phyloP scores from a whole-genome alignment of 495 filamentous ascomycete genomes.

The Annulohypoxylon nitens region DNA sequence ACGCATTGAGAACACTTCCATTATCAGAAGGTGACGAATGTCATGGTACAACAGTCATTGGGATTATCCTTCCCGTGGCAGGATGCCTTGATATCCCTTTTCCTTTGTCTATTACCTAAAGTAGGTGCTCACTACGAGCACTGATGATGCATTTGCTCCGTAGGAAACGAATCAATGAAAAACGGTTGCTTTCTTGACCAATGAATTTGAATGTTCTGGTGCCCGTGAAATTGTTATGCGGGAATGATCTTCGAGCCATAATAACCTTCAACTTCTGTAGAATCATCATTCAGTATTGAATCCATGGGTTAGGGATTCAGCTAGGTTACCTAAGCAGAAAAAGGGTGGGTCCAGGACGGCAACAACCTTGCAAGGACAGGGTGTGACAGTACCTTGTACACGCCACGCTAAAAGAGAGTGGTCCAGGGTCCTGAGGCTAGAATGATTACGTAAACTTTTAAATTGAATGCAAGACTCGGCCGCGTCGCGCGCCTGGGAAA shows the following conservation, averaged over 20 bases:
- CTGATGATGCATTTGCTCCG: slow-evolving; percentile 28
- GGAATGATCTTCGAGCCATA: background rate
- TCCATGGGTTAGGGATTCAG: background rate
- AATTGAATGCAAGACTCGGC: slow-evolving; percentile 43
- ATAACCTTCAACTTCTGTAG: too few relatives aligned
- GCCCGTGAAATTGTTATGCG: background rate
- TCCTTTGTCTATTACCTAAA: slow-evolving; percentile 34
- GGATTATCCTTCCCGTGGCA: slow-evolving; percentile 3
- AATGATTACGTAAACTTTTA: slow-evolving; percentile 42
- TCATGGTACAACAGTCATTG: slow-evolving; percentile 6
- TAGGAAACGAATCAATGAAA: slow-evolving; percentile 36
- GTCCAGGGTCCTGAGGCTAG: background rate
- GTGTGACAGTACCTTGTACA: slow-evolving; percentile 2
- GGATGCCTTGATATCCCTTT: slow-evolving; percentile 6
- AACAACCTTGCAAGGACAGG: background rate
- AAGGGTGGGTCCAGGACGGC: background rate
- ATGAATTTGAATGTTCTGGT: slow-evolving; percentile 10
- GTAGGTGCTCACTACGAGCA: slow-evolving; percentile 24
- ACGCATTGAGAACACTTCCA: slow-evolving; percentile 28
- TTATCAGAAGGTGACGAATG: slow-evolving; percentile 13
- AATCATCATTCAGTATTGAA: too few relatives aligned
- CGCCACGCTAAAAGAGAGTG: background rate
- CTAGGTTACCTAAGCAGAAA: background rate
- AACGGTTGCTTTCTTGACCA: slow-evolving; percentile 23
- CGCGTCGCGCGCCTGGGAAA: slow-evolving; percentile 51